Evolutionary conservation across 1,284 basidiomycete species (phyloP), one percentile per base, ranked within the genome.

Genomic region (Heterobasidion occidentale): DNA sequence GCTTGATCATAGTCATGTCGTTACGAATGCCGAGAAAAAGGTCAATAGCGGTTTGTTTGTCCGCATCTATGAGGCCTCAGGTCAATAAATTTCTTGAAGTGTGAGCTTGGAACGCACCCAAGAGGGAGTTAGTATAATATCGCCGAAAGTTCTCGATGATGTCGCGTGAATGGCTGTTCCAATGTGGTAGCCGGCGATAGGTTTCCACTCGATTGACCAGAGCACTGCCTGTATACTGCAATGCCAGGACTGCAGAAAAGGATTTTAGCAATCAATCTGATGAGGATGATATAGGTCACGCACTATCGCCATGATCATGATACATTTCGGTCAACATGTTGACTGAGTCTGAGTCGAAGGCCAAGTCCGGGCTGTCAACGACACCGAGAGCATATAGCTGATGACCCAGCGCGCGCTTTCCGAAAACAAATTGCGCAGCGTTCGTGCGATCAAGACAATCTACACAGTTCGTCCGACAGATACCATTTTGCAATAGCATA

Each of bases 251-350:
- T 95, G 45, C 46, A 56, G 57, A 34, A 34, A n/a, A 51, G 46
- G n/a, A 7, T 4, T 17, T 62, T 34, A 58, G 58, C 27, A 27
- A 12, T 33, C 6, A 19, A n/a, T 44, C 46, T n/a, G 11, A 35
- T 27, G 8, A 35, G n/a, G 11, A 6, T n/a, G 7, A 8, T 5
- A 35, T 17, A 12, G 38, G 12, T 35, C 36, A 71, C 86, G 64
- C 64, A 92, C 92, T 94, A 64, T 97, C 94, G 1, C 94, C 93
- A 64, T 95, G 92, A 68, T 97, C 93, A 68, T 98, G 94, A 70
- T 98, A 99, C 95, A 99, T 98, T 71, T 98, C 94, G 0, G 95
- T 99, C 62, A 99, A 70, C 84, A 99, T 95, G 69, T 97, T 94
- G 51, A 97, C 91, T 0, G 94, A 94, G 68, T 98, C 96, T 9